phyloP scores from a whole-genome alignment of 2,329 filamentous ascomycete genomes.

The Alternaria hordeiaustralica region DNA sequence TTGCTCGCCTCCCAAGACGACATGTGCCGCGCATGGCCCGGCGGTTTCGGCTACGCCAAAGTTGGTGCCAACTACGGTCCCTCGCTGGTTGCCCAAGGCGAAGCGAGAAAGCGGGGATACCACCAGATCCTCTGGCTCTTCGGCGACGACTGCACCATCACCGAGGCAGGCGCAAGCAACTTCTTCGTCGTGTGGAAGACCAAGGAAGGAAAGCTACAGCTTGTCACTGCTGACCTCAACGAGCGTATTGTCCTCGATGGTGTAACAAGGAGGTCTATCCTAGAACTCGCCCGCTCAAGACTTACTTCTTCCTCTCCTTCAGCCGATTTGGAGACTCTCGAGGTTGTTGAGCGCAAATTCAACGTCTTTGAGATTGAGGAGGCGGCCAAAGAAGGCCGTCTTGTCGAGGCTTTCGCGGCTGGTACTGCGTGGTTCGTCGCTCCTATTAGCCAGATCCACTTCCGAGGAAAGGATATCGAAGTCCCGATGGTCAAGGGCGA shows the following conservation, averaged over 20 bases:
- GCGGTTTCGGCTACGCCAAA: slow-evolving; percentile 91
- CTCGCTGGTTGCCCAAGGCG: slow-evolving; percentile 75
- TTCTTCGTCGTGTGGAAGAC: slow-evolving; percentile 85
- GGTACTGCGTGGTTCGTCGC: slow-evolving; percentile 74
- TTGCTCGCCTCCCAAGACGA: slow-evolving; percentile 81
- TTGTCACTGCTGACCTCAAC: slow-evolving; percentile 83
- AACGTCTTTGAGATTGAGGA: slow-evolving; percentile 79
- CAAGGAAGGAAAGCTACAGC: slow-evolving; percentile 67
- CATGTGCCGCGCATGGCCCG: slow-evolving; percentile 89
- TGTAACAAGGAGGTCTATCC: slow-evolving; percentile 80
- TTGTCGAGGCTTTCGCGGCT: slow-evolving; percentile 84
- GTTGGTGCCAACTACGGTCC: slow-evolving; percentile 94
- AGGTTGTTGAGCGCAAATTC: slow-evolving; percentile 82
- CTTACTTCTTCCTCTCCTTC: slow-evolving; percentile 51
- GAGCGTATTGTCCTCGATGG: slow-evolving; percentile 87
- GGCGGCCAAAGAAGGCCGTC: slow-evolving; percentile 74
- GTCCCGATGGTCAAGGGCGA: slow-evolving; percentile 52
- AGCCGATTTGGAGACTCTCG: slow-evolving; percentile 54
- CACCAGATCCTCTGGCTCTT: slow-evolving; percentile 96
- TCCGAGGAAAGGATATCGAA: slow-evolving; percentile 52
- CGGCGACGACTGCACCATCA: slow-evolving; percentile 76
- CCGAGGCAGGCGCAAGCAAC: slow-evolving; percentile 90
- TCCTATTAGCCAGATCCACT: slow-evolving; percentile 55
- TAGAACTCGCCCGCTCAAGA: slow-evolving; percentile 73
- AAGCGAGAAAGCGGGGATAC: slow-evolving; percentile 76